Base-by-base conservation (phyloP, 805 yeast genomes). In the Kuraishia molischiana region DNA sequence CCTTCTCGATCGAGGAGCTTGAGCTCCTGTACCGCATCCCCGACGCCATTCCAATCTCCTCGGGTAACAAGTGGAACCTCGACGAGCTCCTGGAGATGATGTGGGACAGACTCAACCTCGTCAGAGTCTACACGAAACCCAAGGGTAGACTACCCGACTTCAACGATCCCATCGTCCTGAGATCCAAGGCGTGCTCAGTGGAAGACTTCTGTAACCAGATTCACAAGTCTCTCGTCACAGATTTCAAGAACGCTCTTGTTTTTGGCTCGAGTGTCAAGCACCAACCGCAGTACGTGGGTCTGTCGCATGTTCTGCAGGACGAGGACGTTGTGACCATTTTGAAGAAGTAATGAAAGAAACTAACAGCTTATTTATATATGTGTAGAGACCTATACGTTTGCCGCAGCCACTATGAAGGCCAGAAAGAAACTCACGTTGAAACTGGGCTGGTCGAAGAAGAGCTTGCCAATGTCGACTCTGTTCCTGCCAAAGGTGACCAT, bases 261-360 rank as follows among this genome's bases (percentile, higher is more conserved):
- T 92, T 69, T 54, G 99, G 99, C 28, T 74, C 83, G 22, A 83
- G 95, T 56, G 97, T 90, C 38, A 92, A 92, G 66, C 98, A 92
- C 59, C 97, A 90, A 62, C 97, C 97, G 13, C 98, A 92, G 64
- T 77, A 80, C 48, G 97, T 90, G 34, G 98, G 98, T 21, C 68
- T 92, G 48, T 60, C 72, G 34, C 98, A 92, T 64, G 67, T 59
- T 10, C 67, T 92, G 50, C 83, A 80, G 62, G 99, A 92, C 61
- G 99, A 92, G 62, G 99, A 92, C 62, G 98, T 92, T 24, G 95
- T 92, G 37, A 90, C 98, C 15, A 85, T 89, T 49, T 72, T 89
- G 63, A 89, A 89, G 66, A 81, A 85, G 42, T 54, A 36, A 22
- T 11, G 26, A 8, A 11, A 11, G 26, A 22, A 22, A 8, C 11